Conservation (phyloP, 768 basidiomycete genomes). For the Lactifluus subvellereus region DNA sequence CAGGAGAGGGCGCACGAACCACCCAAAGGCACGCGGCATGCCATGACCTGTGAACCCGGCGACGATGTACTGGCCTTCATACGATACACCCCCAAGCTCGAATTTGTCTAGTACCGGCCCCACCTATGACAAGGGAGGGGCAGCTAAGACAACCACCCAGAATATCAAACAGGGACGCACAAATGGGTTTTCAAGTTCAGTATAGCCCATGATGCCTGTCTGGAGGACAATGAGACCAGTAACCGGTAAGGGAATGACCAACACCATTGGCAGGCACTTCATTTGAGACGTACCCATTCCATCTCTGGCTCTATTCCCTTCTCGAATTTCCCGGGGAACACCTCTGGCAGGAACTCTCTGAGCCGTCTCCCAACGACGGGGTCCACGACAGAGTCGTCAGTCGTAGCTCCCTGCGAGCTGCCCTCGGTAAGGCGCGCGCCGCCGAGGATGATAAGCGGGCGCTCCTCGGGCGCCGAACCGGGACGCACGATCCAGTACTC, state of each 20-base stretch:
- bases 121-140: slow-evolving; percentile 38
- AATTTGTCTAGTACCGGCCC: slow-evolving; percentile 46
- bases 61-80: slow-evolving; percentile 60
- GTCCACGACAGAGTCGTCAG: slow-evolving; percentile 55
- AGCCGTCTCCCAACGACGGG: slow-evolving; percentile 43
- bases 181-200: slow-evolving; percentile 55
- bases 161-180: slow-evolving; percentile 38
- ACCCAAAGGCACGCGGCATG: slow-evolving; percentile 71
- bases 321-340: slow-evolving; percentile 53
- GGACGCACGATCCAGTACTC: slow-evolving; percentile 86
- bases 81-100: slow-evolving; percentile 24
- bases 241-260: not conserved
- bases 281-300: slow-evolving; percentile 62
- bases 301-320: slow-evolving; percentile 51
- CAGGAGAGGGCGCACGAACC: slow-evolving; percentile 38
- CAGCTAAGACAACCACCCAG: not conserved
- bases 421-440: slow-evolving; percentile 51
- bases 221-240: slow-evolving; percentile 27
- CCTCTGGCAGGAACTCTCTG: slow-evolving; percentile 51
- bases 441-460: slow-evolving; percentile 66
- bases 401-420: slow-evolving; percentile 43
- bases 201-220: slow-evolving; percentile 84
- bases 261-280: not conserved
- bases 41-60: slow-evolving; percentile 77
- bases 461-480: slow-evolving; percentile 27